Conservation (phyloP, 2,329 filamentous ascomycete species). For the Phymatotrichopsis omnivora region DNA sequence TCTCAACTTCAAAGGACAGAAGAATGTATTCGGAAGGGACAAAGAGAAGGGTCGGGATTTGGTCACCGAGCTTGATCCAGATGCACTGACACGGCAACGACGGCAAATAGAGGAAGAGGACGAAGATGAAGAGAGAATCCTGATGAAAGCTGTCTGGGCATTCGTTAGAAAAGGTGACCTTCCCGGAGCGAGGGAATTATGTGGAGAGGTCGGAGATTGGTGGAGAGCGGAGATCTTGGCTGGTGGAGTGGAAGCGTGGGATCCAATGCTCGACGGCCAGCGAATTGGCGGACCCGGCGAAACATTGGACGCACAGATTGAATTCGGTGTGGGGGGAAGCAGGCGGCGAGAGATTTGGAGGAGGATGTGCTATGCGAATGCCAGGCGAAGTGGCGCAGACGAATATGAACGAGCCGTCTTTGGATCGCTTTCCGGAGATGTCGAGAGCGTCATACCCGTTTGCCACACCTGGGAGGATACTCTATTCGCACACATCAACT, state of each 20-base stretch:
- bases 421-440: conserved; percentile 77
- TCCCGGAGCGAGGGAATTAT: conserved; percentile 72
- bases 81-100: conserved; percentile 71
- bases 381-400: conserved; percentile 55
- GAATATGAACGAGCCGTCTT: conserved; percentile 84
- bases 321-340: conserved; percentile 35
- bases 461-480: conserved; percentile 77
- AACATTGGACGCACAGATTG: conserved; percentile 12
- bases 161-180: conserved; percentile 78
- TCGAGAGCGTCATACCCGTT: conserved; percentile 56
- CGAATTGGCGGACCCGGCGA: conserved; percentile 40
- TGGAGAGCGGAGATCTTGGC: conserved; percentile 83
- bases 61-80: conserved; percentile 83
- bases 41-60: conserved; percentile 54
- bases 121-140: conserved; percentile 75
- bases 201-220: conserved; percentile 69
- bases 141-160: conserved; percentile 92
- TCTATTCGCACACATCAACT: conserved; percentile 79
- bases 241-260: conserved; percentile 51
- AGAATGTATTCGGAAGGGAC: conserved; percentile 42
- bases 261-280: conserved; percentile 38
- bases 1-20: conserved; percentile 49
- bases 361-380: conserved; percentile 62
- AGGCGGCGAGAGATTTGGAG: conserved; percentile 52
- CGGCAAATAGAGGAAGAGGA: conserved; percentile 71